Evolutionary conservation across 1,284 basidiomycete species (phyloP).

Genomic region (Cystobasidium sp.): DNA sequence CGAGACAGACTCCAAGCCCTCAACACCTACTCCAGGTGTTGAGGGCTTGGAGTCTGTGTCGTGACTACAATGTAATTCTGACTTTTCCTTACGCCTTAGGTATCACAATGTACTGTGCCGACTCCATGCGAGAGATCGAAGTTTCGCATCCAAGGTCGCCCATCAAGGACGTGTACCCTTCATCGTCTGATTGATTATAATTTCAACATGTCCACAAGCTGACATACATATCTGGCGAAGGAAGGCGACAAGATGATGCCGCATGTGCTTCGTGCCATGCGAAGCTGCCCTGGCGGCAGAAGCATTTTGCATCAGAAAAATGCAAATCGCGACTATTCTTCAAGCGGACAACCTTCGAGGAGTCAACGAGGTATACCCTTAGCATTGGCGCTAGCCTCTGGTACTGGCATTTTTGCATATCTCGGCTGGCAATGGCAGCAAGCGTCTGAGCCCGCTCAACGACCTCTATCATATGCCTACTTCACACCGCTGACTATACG

Average conservation of each 20-base stretch:
- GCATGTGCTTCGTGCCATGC: background rate
- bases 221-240: too few species aligned
- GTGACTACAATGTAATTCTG: too few species aligned
- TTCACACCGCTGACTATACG: conserved; percentile 70
- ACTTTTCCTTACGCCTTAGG: too few species aligned
- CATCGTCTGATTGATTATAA: too few species aligned
- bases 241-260: background rate
- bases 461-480: conserved; percentile 62
- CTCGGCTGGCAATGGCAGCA: conserved; percentile 17
- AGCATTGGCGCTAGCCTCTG: background rate
- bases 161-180: too few species aligned
- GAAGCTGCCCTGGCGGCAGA: background rate
- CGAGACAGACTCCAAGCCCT: too few species aligned
- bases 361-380: background rate
- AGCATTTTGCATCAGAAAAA: background rate
- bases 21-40: too few species aligned
- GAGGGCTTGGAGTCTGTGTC: too few species aligned
- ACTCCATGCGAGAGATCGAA: too few species aligned
- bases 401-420: conserved; percentile 1
- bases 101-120: too few species aligned
- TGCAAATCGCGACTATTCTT: conserved; percentile 8
- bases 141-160: too few species aligned
- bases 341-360: background rate
- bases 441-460: background rate
- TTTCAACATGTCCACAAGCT: too few species aligned